Evolutionary conservation across 2,329 filamentous ascomycete genomes (phyloP), one percentile per base, ranked within the genome.

Genomic region (Monilinia aucupariae): DNA sequence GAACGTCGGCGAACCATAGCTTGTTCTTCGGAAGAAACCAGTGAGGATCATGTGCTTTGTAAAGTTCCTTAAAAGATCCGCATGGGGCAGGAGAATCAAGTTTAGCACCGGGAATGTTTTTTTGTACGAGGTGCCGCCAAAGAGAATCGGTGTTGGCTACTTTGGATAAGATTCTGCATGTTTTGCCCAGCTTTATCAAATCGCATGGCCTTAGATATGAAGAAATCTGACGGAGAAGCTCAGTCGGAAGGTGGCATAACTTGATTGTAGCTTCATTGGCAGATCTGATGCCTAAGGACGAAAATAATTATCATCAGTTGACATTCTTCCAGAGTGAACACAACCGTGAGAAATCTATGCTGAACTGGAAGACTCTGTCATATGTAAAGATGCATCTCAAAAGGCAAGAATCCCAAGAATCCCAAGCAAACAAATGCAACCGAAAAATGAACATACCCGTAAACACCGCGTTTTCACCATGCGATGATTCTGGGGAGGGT

Each of bases 21-120:
- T 90, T 92, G 72, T 90, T 80, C 59, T 83, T 85, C 0, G 90
- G 81, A 1, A 97, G 79, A 71, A 96, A 96, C 92, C 92, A 97
- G 70, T 87, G 85, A 0, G 88, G 87, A 67, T 94, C 83, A 73
- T 94, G 89, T 25, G 86, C 81, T 49, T 82, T 78, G 73, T 89
- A 96, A 2, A 96, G 82, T 32, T 88, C 81, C 63, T 84, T 84
- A 75, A 87, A 96, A 30, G 80, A 86, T 2, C 76, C 69, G 70
- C 82, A 86, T 8, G 87, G 86, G 8, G 79, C 80, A 0, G 86
- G 79, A 1, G 80, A 79, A 1, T 76, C 75, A 34, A 92, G 76
- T 15, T 69, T 66, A 61, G 78, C 71, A 41, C 82, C 76, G 0
- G 88, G 87, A 0, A 94, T 77, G 66, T 90, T 85, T 7, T 80